Evolutionary conservation across 192 early-diverging fungal genomes (phyloP).

Genomic region (Entomortierella beljakovae): DNA sequence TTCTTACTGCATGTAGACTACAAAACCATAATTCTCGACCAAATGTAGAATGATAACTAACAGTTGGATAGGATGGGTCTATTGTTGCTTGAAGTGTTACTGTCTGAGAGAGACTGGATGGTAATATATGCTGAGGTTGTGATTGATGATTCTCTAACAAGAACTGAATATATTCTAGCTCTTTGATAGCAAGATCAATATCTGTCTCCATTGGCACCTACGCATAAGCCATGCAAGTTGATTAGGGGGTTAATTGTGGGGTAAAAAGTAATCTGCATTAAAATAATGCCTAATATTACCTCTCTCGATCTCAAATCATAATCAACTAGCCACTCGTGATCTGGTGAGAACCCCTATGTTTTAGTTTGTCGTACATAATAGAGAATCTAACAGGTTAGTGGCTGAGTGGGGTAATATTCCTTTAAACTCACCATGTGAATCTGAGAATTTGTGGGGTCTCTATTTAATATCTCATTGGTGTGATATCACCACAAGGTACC

Average conservation of each 20-base stretch:
- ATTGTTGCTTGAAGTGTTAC: slow-evolving; percentile 58
- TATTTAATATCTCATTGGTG: no score
- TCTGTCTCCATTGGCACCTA: slow-evolving; percentile 60
- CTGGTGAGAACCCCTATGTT: slow-evolving; percentile 12
- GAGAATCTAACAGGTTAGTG: no score
- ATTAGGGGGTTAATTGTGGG: neutral
- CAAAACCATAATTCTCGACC: slow-evolving; percentile 71
- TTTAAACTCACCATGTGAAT: no score
- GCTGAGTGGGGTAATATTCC: no score
- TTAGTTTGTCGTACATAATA: no score
- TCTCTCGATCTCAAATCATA: slow-evolving; percentile 59
- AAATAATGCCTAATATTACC: slow-evolving; percentile 26
- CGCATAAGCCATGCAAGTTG: no score
- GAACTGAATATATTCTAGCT: slow-evolving; percentile 33
- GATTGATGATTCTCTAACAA: slow-evolving; percentile 15
- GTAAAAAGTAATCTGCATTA: neutral
- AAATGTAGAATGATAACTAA: slow-evolving; percentile 56
- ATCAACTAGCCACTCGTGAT: slow-evolving; percentile 47
- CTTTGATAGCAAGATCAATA: slow-evolving; percentile 44
- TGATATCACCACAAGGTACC: no score
- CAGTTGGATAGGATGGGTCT: slow-evolving; percentile 38
- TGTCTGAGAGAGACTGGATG: slow-evolving; percentile 10
- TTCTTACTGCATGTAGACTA: slow-evolving; percentile 67
- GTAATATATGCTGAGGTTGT: neutral
- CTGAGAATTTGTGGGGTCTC: no score